Base-by-base conservation (phyloP, 305 asterid species). In the Solanum hybrid region DNA sequence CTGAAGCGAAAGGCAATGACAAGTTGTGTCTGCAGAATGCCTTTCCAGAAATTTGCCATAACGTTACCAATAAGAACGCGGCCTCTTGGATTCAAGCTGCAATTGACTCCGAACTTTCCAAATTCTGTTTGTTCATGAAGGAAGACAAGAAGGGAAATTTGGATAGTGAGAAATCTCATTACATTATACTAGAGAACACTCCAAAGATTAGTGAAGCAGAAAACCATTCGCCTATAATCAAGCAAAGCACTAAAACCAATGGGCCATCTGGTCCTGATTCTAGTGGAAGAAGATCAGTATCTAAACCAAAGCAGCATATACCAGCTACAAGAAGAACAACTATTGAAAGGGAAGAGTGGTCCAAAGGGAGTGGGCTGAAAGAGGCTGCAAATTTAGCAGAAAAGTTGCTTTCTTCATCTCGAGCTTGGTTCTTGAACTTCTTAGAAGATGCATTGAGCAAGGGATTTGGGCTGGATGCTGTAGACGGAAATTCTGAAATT, bases 51-150 rank as follows among this genome's bases (percentile, higher is more conserved):
- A 90, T 86, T 12, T 46, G 88, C 87, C 77, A 31, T 39, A 73
- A 76, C 57, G 84, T 92, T 29, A 35, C 91, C 35, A 91, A 89
- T 37, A 95, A 92, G 91, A 95, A 93, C 78, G 95, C 96, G 42
- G 91, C 94, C 33, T 87, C 92, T 51, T 96, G 99, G 99, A 95
- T 96, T 89, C 98, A 94, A 93, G 99, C 99, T 89, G 99, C 99
- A 33, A 93, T 96, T 37, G 93, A 94, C 87, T 93, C 96, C 3
- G 92, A 94, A 77, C 97, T 97, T 89, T 94, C 98, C 61, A 94
- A 91, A 88, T 96, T 97, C 92, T 90, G 96, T 35, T 80, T 97
- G 84, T 95, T 94, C 77, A 87, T 92, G 5, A 94, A 92, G 89
- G 95, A 91, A 88, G 95, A 91, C 26, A 92, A 93, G 87, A 93